Percentiles rank a stretch among this genome's conserved stretches.
Evolutionary conservation across 345 rosid species (phyloP).

Genomic region (Dipteronia dyeriana): DNA sequence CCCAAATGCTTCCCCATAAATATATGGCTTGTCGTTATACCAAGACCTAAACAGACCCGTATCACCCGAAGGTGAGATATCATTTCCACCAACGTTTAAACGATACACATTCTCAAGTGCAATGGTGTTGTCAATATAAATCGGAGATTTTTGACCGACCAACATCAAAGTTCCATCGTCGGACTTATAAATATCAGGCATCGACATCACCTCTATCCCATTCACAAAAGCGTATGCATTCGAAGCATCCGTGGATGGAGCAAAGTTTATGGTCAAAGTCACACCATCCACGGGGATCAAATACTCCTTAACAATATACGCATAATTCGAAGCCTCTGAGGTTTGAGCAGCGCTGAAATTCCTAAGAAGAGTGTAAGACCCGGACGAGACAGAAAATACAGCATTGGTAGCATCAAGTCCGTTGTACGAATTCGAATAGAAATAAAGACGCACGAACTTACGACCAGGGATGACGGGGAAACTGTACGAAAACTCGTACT

Average conservation of each 20-base stretch:
- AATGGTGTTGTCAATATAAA: slow-evolving; percentile 58
- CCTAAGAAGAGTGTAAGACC: slow-evolving; percentile 64
- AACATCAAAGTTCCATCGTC: slow-evolving; percentile 40
- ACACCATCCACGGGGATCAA: slow-evolving; percentile 55
- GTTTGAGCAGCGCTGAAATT: slow-evolving; percentile 89
- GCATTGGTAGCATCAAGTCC: slow-evolving; percentile 54
- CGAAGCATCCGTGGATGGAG: slow-evolving; percentile 46
- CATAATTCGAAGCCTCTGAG: slow-evolving; percentile 57
- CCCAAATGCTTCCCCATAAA: slow-evolving; percentile 58
- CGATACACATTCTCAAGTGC: slow-evolving; percentile 83
- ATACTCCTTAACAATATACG: slow-evolving; percentile 71
- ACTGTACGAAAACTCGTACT: slow-evolving; percentile 62
- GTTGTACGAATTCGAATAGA: slow-evolving; percentile 68
- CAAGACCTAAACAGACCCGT: slow-evolving; percentile 81
- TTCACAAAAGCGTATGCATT: slow-evolving; percentile 78
- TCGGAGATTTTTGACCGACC: slow-evolving; percentile 38
- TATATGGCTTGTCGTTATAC: slow-evolving; percentile 66
- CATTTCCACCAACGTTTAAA: slow-evolving; percentile 88
- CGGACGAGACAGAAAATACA: slow-evolving; percentile 65
- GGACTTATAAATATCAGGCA: slow-evolving; percentile 76
- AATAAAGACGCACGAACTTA: slow-evolving; percentile 75
- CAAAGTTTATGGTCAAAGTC: slow-evolving; percentile 61
- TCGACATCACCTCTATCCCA: slow-evolving; percentile 86
- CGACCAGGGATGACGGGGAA: slow-evolving; percentile 81
- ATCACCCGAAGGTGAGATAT: slow-evolving; percentile 73